Evolutionary conservation across 2,329 filamentous ascomycete species (phyloP).

Genomic region (Calonectria pseudoreteaudii): DNA sequence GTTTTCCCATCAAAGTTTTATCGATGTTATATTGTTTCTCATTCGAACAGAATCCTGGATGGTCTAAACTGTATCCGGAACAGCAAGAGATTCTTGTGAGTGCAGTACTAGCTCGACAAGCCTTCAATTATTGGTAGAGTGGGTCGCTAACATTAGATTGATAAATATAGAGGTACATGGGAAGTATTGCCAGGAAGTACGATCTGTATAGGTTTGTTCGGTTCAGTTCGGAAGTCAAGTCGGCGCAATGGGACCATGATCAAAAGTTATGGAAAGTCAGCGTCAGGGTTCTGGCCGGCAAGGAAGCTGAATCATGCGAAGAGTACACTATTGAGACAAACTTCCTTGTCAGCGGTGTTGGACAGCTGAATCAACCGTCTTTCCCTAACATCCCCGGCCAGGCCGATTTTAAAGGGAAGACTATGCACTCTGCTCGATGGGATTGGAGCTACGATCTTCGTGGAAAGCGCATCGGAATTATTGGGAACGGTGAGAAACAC

Average conservation of each 20-base stretch:
- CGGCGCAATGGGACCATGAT: background rate
- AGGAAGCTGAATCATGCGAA: conserved; percentile 16
- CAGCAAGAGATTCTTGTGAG: conserved; percentile 18
- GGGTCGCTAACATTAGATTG: background rate
- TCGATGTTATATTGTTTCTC: conserved; percentile 8
- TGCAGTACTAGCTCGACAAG: too few species aligned
- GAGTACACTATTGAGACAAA: background rate
- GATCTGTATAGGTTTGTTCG: conserved; percentile 10
- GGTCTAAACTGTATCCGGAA: conserved; percentile 3
- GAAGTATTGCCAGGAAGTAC: background rate
- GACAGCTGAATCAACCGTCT: conserved; percentile 11
- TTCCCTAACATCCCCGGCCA: background rate
- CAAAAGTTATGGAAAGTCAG: conserved; percentile 1
- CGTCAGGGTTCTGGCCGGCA: background rate
- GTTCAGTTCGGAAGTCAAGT: conserved; percentile 6
- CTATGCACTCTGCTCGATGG: conserved; percentile 20
- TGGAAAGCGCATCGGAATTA: conserved; percentile 12
- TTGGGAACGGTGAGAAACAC: conserved; percentile 5
- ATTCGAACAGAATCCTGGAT: conserved; percentile 14
- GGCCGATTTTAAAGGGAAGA: background rate
- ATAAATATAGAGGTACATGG: background rate
- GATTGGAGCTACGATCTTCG: conserved; percentile 19
- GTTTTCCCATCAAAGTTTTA: background rate
- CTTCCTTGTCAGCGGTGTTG: conserved; percentile 1
- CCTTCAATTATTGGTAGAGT: too few species aligned